A percentile compares a stretch with the other conserved stretches of the same genome.
These are phyloP conservation scores for Aspergillus egyptiacus DNA, from an alignment of 495 filamentous ascomycete genomes.

Conservation along the genomic window DNA sequence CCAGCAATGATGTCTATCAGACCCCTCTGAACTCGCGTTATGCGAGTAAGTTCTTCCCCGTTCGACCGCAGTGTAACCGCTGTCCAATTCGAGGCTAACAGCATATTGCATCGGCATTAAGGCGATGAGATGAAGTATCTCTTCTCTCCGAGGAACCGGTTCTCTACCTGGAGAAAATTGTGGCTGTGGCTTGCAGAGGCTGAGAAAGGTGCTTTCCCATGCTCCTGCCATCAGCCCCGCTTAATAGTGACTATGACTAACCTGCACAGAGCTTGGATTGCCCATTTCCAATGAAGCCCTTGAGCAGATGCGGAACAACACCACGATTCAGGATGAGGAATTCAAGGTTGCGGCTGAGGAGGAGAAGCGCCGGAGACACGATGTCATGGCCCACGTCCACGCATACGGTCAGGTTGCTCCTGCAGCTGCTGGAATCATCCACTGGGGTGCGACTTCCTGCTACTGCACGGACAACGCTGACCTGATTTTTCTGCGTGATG, in stretches of 20 bases:
- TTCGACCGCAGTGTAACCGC: background rate
- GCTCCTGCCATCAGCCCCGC: constrained; percentile 9
- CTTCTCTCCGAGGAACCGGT: constrained; percentile 66
- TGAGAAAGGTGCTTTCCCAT: constrained; percentile 53
- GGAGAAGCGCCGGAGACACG: constrained; percentile 69
- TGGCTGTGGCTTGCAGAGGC: constrained; percentile 83
- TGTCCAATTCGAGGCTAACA: constrained; percentile 16
- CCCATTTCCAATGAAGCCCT: constrained; percentile 66
- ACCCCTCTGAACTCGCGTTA: constrained; percentile 71
- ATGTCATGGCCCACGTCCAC: constrained; percentile 71
- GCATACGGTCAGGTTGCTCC: constrained; percentile 68
- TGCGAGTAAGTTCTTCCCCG: constrained; percentile 46
- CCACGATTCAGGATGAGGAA: constrained; percentile 69
- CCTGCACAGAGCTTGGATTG: constrained; percentile 41
- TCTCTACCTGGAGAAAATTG: constrained; percentile 69
- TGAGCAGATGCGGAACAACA: constrained; percentile 65
- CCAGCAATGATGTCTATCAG: constrained; percentile 60
- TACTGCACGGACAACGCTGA: constrained; percentile 85
- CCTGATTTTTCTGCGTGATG: constrained; percentile 72
- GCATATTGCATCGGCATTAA: constrained; percentile 20
- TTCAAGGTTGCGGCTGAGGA: constrained; percentile 72
- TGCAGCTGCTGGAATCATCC: constrained; percentile 81
- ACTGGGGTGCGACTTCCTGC: constrained; percentile 64
- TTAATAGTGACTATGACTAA: constrained; percentile 21
- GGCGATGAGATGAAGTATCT: constrained; percentile 49